Percentiles rank a stretch among this genome's conserved stretches.
Evolutionary conservation across 2,329 filamentous ascomycete species (phyloP).

Genomic region (Colletotrichum cereale): DNA sequence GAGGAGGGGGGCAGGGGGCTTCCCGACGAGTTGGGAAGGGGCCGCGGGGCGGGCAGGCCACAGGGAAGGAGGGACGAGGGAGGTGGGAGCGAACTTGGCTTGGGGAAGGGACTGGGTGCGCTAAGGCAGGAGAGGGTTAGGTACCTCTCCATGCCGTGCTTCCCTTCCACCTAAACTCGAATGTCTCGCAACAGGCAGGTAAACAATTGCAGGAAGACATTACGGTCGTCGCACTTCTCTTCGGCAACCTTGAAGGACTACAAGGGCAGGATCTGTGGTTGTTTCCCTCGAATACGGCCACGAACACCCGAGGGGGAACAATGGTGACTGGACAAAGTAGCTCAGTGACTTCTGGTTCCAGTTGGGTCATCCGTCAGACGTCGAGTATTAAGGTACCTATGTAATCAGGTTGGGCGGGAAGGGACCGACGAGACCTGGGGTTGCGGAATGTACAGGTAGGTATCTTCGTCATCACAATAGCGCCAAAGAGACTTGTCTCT

Average conservation of each 20-base stretch:
- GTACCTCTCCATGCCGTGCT: neutral
- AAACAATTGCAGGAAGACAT: neutral
- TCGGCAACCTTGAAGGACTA: neutral
- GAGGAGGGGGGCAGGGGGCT: conserved; percentile 11
- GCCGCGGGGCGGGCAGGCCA: conserved; percentile 35
- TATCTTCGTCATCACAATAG: neutral
- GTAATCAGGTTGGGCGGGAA: conserved; percentile 2
- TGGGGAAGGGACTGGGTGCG: conserved; percentile 14
- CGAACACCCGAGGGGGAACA: neutral
- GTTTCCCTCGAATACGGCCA: neutral
- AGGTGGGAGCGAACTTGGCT: conserved; percentile 1
- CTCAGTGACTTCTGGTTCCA: neutral
- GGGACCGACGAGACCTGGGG: neutral
- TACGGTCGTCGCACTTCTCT: neutral
- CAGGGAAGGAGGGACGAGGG: conserved; percentile 24
- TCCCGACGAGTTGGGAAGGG: conserved; percentile 40
- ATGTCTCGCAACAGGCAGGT: neutral
- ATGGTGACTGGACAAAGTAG: neutral
- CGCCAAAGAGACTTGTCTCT: neutral
- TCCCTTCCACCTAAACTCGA: neutral
- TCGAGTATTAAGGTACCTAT: neutral
- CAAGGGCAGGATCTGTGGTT: neutral
- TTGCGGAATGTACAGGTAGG: neutral
- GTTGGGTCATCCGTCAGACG: neutral
- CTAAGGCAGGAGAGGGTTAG: conserved; percentile 1